Conservation (phyloP, 176 grass and related monocot genomes). For the Carex kokanica region DNA sequence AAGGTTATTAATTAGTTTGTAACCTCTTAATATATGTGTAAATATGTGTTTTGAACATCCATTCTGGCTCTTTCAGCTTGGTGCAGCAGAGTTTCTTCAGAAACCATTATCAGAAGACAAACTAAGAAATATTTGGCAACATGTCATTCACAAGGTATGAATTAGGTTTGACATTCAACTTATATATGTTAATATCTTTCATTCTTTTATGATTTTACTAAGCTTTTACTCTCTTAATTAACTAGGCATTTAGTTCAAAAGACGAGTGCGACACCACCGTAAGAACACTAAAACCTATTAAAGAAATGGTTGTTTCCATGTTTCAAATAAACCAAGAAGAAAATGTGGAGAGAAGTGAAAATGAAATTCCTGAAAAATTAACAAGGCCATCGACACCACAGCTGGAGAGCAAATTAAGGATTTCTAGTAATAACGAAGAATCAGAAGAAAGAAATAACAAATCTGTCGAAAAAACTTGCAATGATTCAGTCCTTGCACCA, state of each 20-base stretch:
- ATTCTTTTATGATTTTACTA: background rate
- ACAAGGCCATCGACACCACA: conserved; percentile 15
- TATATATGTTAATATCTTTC: background rate
- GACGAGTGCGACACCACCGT: background rate
- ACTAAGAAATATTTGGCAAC: conserved; percentile 49
- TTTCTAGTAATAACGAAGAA: conserved; percentile 24
- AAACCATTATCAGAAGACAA: conserved; percentile 52
- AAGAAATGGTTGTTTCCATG: conserved; percentile 43
- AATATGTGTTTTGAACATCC: background rate
- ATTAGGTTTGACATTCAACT: background rate
- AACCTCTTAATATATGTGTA: conserved; percentile 11
- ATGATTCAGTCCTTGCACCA: conserved; percentile 26
- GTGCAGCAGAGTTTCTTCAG: conserved; percentile 50
- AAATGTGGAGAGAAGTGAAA: conserved; percentile 22
- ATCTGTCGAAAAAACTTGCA: conserved; percentile 36
- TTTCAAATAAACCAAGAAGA: conserved; percentile 32
- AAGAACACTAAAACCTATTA: conserved; percentile 42
- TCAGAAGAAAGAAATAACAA: conserved; percentile 31
- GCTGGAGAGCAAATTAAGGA: conserved; percentile 11
- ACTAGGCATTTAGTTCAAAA: conserved; percentile 40
- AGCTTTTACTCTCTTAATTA: conserved; percentile 17
- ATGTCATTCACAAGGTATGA: conserved; percentile 50
- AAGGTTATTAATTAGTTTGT: background rate
- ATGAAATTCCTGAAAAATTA: conserved; percentile 24
- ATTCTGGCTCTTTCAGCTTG: conserved; percentile 31